Evolutionary conservation across 306 rosid genomes (phyloP), one percentile per base, ranked within the genome.

Genomic region (Castanea mollissima): DNA sequence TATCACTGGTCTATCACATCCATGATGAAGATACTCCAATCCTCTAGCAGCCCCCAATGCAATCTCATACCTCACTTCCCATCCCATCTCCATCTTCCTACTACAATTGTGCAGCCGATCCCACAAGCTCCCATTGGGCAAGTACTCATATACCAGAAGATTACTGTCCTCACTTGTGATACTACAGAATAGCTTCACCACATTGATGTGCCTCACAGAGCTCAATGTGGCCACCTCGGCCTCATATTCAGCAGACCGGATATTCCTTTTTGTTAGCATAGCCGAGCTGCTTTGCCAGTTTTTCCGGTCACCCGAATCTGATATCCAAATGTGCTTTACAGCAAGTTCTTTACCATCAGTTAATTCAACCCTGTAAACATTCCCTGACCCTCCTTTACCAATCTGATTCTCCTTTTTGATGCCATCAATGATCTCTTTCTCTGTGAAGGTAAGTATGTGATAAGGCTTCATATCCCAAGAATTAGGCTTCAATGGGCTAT

Each of bases 361-460:
- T 5, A 92, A 89, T 5, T 69, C 78, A 7, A 74, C 97, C 76
- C 82, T 89, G 88, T 94, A 94, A 51, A 94, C 98, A 77, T 86
- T 88, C 63, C 98, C 98, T 4, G 98, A 94, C 71, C 98, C 98
- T 71, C 98, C 98, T 78, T 85, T 92, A 2, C 97, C 98, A 27
- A 94, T 91, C 82, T 90, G 65, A 49, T 89, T 94, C 80, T 88
- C 92, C 11, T 83, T 74, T 81, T 83, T 89, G 71, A 94, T 67
- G 13, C 91, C 88, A 9, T 91, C 84, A 44, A 91, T 73, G 27
- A 94, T 79, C 63, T 92, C 98, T 27, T 76, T 85, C 81, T 94
- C 96, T 11, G 88, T 82, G 85, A 94, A 88, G 87, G 82, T 84
- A 2, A 94, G 27, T 59, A 86, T n/a, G 34, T 80, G 97, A 80